phyloP scores from a whole-genome alignment of 306 rosid genomes.

The Citrullus mucosospermus region DNA sequence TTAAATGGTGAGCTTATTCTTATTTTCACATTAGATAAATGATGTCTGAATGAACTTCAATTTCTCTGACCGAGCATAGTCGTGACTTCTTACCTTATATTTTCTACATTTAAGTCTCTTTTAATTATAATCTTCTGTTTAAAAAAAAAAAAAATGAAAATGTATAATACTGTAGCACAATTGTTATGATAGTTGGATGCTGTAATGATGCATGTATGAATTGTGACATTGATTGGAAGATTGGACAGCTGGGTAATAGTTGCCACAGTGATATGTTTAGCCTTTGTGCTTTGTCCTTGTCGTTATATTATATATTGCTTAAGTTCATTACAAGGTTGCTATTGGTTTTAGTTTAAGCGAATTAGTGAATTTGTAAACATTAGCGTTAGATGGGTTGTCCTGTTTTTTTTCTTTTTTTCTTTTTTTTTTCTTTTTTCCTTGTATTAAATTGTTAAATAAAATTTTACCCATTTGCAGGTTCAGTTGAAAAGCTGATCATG shows the following conservation, averaged over 20 bases:
- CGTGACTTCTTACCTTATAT: background rate
- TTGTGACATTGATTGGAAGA: background rate
- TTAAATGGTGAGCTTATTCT: background rate
- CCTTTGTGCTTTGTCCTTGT: background rate
- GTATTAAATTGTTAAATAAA: background rate
- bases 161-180: background rate
- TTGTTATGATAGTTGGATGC: background rate
- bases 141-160: background rate
- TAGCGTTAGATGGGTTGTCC: background rate
- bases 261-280: background rate
- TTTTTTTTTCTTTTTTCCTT: background rate
- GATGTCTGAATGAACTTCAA: background rate
- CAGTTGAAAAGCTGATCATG: constrained; percentile 58
- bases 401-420: background rate
- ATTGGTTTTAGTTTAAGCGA: background rate
- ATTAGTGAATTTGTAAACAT: background rate
- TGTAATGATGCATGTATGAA: background rate
- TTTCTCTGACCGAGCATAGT: background rate
- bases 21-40: background rate
- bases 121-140: background rate
- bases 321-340: background rate
- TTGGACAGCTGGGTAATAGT: background rate
- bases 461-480: constrained; percentile 28
- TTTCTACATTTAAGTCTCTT: background rate
- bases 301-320: background rate